These are phyloP conservation scores for Pluteus cervinus DNA, from an alignment of 768 basidiomycete genomes.

Conservation along the genomic window DNA sequence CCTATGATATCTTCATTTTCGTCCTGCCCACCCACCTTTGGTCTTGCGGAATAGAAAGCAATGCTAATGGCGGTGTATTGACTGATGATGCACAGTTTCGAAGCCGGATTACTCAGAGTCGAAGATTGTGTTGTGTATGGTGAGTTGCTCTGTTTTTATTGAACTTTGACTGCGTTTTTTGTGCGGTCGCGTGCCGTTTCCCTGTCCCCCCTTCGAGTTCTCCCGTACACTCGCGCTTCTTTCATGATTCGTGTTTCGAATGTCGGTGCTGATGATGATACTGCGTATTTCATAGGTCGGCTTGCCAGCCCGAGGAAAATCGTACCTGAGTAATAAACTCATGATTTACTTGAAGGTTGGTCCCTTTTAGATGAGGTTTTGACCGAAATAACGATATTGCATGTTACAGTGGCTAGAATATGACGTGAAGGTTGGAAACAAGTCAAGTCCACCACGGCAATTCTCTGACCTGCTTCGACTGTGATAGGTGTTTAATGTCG, in stretches of 20 bases:
- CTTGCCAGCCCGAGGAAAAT: conserved; percentile 96
- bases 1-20: too few species aligned
- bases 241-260: neutral
- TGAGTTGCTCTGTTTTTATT: too few species aligned
- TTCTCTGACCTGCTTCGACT: neutral
- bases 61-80: conserved; percentile 5
- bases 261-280: conserved; percentile 1
- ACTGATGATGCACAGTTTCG: conserved; percentile 47
- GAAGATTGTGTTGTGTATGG: conserved; percentile 98
- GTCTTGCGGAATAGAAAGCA: too few species aligned
- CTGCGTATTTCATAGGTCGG: conserved; percentile 69
- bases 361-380: conserved; percentile 1
- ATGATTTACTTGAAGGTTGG: conserved; percentile 90
- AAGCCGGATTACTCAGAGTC: conserved; percentile 99
- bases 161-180: too few species aligned
- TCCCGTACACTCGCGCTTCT: too few species aligned
- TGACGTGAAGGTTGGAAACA: conserved; percentile 70
- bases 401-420: conserved; percentile 90
- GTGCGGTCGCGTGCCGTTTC: conserved; percentile 2
- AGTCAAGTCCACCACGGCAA: neutral
- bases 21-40: too few species aligned
- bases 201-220: too few species aligned
- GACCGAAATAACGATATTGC: conserved; percentile 11
- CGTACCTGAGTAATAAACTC: conserved; percentile 96
- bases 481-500: conserved; percentile 91